Conservation (phyloP, 441 rosid species). For the Theobroma grandiflorum region DNA sequence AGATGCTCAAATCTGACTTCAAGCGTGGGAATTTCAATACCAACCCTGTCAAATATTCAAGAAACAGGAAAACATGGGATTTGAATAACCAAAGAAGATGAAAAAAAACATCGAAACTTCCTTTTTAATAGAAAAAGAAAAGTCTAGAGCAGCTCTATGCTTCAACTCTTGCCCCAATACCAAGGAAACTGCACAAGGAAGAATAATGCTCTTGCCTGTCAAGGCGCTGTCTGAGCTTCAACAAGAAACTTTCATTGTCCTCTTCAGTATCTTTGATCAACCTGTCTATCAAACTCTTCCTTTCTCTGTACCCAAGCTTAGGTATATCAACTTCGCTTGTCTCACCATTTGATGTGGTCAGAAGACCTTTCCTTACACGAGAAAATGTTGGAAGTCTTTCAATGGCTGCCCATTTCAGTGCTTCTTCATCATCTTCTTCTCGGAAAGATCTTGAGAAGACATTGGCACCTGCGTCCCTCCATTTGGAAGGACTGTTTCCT, state of each 20-base stretch:
- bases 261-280: constrained; percentile 48
- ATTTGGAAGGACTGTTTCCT: constrained; percentile 31
- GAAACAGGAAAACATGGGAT: neutral
- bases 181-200: neutral
- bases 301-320: constrained; percentile 52
- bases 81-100: neutral
- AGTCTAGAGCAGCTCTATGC: too few relatives aligned
- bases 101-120: neutral
- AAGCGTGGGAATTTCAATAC: constrained; percentile 50
- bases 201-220: constrained; percentile 51
- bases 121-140: too few relatives aligned
- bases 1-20: constrained; percentile 63
- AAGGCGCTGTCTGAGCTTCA: constrained; percentile 56
- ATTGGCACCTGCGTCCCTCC: constrained; percentile 33
- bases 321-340: constrained; percentile 54
- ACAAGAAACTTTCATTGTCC: constrained; percentile 68
- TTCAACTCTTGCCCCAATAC: neutral
- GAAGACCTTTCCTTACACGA: constrained; percentile 55
- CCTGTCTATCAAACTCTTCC: constrained; percentile 56
- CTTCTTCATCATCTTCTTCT: constrained; percentile 67
- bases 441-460: constrained; percentile 45
- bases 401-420: constrained; percentile 69
- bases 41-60: constrained; percentile 42
- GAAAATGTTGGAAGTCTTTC: constrained; percentile 72
- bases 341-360: constrained; percentile 45